Conservation (phyloP, 768 basidiomycete species). For the Rossbeevera mucosa region DNA sequence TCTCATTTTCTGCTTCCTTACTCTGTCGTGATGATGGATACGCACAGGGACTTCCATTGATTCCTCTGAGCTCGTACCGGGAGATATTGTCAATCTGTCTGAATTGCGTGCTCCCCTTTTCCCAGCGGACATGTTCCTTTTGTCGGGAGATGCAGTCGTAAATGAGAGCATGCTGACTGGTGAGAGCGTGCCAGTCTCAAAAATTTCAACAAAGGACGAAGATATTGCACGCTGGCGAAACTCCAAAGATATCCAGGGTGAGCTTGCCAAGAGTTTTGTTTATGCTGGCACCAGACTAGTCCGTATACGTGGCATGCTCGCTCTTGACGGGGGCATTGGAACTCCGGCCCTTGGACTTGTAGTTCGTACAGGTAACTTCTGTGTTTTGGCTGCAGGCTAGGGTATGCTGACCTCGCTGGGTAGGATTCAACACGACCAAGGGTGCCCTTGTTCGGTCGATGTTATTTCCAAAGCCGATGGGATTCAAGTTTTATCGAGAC, state of each 20-base stretch:
- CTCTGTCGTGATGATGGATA: background rate
- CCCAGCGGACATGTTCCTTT: slow-evolving; percentile 87
- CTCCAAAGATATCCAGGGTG: slow-evolving; percentile 51
- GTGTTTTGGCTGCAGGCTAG: background rate
- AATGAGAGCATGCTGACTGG: slow-evolving; percentile 99
- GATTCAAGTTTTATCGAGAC: slow-evolving; percentile 97
- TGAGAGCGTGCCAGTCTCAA: slow-evolving; percentile 96
- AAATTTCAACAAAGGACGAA: slow-evolving; percentile 77
- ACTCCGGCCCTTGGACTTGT: slow-evolving; percentile 77
- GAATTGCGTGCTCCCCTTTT: slow-evolving; percentile 65
- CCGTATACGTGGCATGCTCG: slow-evolving; percentile 65
- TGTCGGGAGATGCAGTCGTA: slow-evolving; percentile 95
- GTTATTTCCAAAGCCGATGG: slow-evolving; percentile 97
- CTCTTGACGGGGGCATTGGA: slow-evolving; percentile 47
- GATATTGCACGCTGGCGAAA: slow-evolving; percentile 69
- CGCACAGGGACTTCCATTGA: slow-evolving; percentile 61
- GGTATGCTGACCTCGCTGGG: slow-evolving; percentile 8
- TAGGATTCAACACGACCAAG: slow-evolving; percentile 95
- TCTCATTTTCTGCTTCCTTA: background rate
- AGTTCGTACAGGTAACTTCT: slow-evolving; percentile 68
- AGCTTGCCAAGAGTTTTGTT: slow-evolving; percentile 77
- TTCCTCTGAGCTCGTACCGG: slow-evolving; percentile 81
- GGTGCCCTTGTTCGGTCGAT: slow-evolving; percentile 94
- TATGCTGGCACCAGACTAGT: slow-evolving; percentile 91
- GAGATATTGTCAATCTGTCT: slow-evolving; percentile 89